These are phyloP conservation scores for Dacryopinax spathularia DNA, from an alignment of 768 basidiomycete species.

Conservation along the genomic window DNA sequence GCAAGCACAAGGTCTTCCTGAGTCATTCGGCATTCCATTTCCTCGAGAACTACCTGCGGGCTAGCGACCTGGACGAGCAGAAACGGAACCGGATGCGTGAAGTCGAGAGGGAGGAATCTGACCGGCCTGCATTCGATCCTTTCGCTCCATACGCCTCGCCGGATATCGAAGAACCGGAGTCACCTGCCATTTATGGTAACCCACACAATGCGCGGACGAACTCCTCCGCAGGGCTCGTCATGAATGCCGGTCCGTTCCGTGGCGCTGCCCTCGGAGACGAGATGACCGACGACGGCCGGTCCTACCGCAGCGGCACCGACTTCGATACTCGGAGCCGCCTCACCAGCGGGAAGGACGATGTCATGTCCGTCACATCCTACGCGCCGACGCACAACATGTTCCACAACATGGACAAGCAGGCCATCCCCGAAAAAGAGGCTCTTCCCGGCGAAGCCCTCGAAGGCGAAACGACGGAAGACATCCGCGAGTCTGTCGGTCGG, in stretches of 20 bases:
- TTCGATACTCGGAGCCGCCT: constrained; percentile 66
- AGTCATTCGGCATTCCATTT: constrained; percentile 72
- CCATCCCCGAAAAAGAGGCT: constrained; percentile 62
- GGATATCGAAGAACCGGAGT: constrained; percentile 24
- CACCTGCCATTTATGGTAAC: constrained; percentile 30
- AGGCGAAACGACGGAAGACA: constrained; percentile 73
- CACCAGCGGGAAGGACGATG: constrained; percentile 64
- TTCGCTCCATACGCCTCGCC: constrained; percentile 64
- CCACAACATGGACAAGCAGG: constrained; percentile 63
- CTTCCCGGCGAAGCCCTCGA: constrained; percentile 75
- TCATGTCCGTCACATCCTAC: constrained; percentile 75
- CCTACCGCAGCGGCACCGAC: constrained; percentile 52
- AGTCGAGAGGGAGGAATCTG: constrained; percentile 41
- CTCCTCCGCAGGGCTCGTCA: constrained; percentile 69
- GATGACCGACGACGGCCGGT: constrained; percentile 62
- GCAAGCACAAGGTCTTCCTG: constrained; percentile 78
- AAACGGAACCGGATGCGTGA: constrained; percentile 66
- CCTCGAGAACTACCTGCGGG: constrained; percentile 75
- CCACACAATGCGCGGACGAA: constrained; percentile 44
- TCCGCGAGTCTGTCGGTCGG: constrained; percentile 68
- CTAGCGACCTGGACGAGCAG: constrained; percentile 72
- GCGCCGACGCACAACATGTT: constrained; percentile 95
- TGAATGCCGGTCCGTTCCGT: constrained; percentile 69
- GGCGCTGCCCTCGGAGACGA: constrained; percentile 52
- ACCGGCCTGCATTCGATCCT: constrained; percentile 44